phyloP scores from a whole-genome alignment of 495 filamentous ascomycete genomes.

The Penicillium alfredii region DNA sequence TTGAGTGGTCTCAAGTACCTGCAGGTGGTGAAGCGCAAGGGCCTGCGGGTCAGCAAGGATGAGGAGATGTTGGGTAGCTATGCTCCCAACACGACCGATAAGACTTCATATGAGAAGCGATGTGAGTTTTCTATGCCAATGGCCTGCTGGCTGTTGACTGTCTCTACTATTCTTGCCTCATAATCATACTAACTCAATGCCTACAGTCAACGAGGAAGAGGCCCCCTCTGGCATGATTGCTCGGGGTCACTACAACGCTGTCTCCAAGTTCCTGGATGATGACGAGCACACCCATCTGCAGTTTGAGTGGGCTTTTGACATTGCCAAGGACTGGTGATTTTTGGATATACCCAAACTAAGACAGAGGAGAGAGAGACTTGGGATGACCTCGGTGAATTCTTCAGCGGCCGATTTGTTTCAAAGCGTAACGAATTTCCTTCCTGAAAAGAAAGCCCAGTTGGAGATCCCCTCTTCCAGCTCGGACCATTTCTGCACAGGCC shows the following conservation, averaged over 20 bases:
- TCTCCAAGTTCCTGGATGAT: slow-evolving; percentile 86
- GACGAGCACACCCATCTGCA: slow-evolving; percentile 77
- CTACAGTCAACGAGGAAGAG: slow-evolving; percentile 75
- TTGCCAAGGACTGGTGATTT: slow-evolving; percentile 94
- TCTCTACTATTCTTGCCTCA: no score
- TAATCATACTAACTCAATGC: not conserved
- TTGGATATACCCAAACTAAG: no score
- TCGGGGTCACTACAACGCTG: slow-evolving; percentile 79
- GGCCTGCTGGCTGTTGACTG: no score
- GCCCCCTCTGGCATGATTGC: slow-evolving; percentile 84
- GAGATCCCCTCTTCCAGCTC: slow-evolving; percentile 11
- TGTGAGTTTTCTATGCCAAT: slow-evolving; percentile 67
- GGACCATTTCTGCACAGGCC: slow-evolving; percentile 16
- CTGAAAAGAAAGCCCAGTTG: slow-evolving; percentile 20
- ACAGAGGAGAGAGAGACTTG: slow-evolving; percentile 12
- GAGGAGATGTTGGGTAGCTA: slow-evolving; percentile 97
- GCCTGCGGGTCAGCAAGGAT: slow-evolving; percentile 77
- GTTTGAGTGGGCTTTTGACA: slow-evolving; percentile 93
- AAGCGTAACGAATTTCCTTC: slow-evolving; percentile 31
- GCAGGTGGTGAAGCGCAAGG: slow-evolving; percentile 84
- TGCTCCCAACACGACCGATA: slow-evolving; percentile 79
- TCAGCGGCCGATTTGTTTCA: slow-evolving; percentile 29
- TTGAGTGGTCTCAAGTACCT: slow-evolving; percentile 91
- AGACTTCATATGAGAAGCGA: slow-evolving; percentile 77
- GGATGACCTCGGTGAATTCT: slow-evolving; percentile 19